Evolutionary conservation across 108 stramenopile species (phyloP).

Genomic region (Bacterosira constricta): DNA sequence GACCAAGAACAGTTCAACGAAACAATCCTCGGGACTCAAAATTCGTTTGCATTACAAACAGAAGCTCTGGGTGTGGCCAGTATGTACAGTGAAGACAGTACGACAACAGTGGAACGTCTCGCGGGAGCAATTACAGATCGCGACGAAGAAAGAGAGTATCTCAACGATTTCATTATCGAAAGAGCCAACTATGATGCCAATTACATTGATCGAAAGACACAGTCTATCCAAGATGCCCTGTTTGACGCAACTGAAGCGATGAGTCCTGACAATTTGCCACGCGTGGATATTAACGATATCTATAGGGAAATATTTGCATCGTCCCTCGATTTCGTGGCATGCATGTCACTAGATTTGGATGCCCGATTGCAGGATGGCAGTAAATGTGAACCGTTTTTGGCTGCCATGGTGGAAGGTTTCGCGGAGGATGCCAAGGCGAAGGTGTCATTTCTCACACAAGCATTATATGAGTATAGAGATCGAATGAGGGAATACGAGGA

Average conservation of each 20-base stretch:
- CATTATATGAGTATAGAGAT: conserved; percentile 24
- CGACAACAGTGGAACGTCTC: conserved; percentile 24
- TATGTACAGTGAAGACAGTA: conserved; percentile 40
- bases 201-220: conserved; percentile 41
- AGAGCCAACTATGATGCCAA: conserved; percentile 39
- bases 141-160: not conserved
- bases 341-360: conserved; percentile 40
- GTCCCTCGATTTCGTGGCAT: conserved; percentile 38
- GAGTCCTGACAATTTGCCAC: conserved; percentile 19
- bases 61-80: conserved; percentile 38
- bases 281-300: conserved; percentile 27
- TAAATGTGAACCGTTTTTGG: conserved; percentile 36
- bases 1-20: conserved; percentile 36
- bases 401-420: conserved; percentile 32
- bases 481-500: conserved; percentile 34
- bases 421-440: conserved; percentile 40
- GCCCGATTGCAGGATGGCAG: conserved; percentile 33
- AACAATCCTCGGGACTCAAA: conserved; percentile 39
- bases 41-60: conserved; percentile 47
- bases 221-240: conserved; percentile 29
- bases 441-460: conserved; percentile 21
- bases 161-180: conserved; percentile 23
- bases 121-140: conserved; percentile 13
- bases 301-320: conserved; percentile 21
- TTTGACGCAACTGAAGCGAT: conserved; percentile 17